Evolutionary conservation across 148 eudicot genomes (phyloP).

Genomic region (Rhododendron ovatum): DNA sequence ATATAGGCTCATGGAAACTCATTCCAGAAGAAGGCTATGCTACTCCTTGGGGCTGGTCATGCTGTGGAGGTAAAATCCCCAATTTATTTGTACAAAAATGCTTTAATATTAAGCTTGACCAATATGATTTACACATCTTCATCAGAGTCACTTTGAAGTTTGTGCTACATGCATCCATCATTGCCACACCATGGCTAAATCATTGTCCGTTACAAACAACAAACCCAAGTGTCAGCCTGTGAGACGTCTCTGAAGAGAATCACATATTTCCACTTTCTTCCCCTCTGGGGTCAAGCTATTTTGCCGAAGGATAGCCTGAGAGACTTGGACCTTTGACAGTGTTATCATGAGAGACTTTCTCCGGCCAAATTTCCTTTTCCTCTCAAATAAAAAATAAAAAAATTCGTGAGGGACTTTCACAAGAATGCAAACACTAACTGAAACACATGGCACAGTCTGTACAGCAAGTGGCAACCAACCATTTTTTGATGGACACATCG

Average conservation of each 20-base stretch:
- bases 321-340: not conserved
- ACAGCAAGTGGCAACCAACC: not conserved
- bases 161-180: not conserved
- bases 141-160: not conserved
- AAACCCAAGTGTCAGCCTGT: not conserved
- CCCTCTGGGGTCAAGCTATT: not conserved
- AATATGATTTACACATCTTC: not conserved
- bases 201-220: not conserved
- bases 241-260: not conserved
- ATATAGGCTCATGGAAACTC: conserved; percentile 87
- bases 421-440: not conserved
- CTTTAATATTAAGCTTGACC: conserved; percentile 24
- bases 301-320: not conserved
- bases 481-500: not conserved
- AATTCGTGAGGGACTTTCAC: not conserved
- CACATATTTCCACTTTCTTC: not conserved
- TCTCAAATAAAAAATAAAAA: too few species aligned
- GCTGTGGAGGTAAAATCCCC: conserved; percentile 54
- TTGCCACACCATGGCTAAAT: not conserved
- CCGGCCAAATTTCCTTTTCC: too few species aligned
- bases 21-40: conserved; percentile 90
- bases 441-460: not conserved
- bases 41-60: conserved; percentile 73
- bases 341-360: not conserved
- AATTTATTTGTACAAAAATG: conserved; percentile 21